Evolutionary conservation across 2,329 filamentous ascomycete genomes (phyloP), one percentile per base, ranked within the genome.

Genomic region (Aspergillus sergii): DNA sequence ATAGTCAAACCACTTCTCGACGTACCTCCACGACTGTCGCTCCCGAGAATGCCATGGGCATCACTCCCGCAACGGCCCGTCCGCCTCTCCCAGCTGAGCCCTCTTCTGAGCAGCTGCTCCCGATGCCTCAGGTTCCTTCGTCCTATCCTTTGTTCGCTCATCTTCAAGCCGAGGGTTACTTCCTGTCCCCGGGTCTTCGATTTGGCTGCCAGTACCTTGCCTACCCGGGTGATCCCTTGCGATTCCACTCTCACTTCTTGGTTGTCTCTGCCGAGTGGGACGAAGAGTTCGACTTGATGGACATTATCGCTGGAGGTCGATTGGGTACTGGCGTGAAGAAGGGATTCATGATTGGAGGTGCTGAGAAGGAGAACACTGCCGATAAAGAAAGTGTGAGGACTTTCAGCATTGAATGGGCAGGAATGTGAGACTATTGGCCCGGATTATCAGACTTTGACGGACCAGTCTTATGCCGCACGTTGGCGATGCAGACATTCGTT

Each of bases 291-390:
- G 86, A 91, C 43, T 82, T 98, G 72, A 85, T 97, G 69, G 91
- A 97, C 68, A 82, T 99, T 16, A 90, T 98, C 19, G 91, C 89
- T 23, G 93, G 93, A 9, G 95, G 95, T 6, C 85, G 95, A 69
- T 78, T 99, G 66, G 95, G 94, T 0, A 98, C 95, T 2, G 92
- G 92, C 57, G 95, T 98, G 23, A 99, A 99, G 84, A 99, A 99
- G 79, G 92, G 92, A 0, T 97, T 93, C 72, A 81, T 99, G 59
- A 85, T 99, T 62, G 94, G 94, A 8, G 93, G 92, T 0, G 83
- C 86, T 70, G 80, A 85, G 59, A 54, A 76, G 10, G 72, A 75
- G 1, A 76, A 74, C 12, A 69, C 75, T 19, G 83, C 73, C 66
- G 73, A 28, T 66, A 76, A 58, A 60, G 71, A 61, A 59, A 73